Evolutionary conservation across 192 early-diverging fungal genomes (phyloP).

Genomic region (Kappamyces sp.): DNA sequence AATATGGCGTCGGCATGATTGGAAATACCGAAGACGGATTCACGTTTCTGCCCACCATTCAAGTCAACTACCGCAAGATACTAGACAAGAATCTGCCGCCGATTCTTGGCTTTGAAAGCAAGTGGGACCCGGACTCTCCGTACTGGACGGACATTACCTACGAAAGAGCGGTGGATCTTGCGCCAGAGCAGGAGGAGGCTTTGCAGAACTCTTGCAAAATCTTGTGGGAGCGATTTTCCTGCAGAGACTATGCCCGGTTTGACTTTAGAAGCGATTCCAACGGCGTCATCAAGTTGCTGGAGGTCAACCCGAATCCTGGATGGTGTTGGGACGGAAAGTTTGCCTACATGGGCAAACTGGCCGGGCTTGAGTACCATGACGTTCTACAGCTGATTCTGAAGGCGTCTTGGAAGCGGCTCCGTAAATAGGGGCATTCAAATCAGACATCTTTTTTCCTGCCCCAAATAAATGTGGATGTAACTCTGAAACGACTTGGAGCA

Average conservation of each 20-base stretch:
- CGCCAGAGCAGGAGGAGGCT: conserved; percentile 10
- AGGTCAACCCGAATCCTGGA: conserved; percentile 54
- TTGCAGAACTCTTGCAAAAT: conserved; percentile 31
- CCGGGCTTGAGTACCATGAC: conserved; percentile 34
- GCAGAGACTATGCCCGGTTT: conserved; percentile 49
- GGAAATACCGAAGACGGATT: conserved; percentile 48
- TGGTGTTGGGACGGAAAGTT: conserved; percentile 60
- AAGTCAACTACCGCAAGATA: conserved; percentile 50
- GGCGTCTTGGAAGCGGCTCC: conserved; percentile 29
- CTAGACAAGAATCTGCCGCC: conserved; percentile 32
- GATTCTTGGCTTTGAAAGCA: conserved; percentile 52
- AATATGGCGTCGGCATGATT: conserved; percentile 51
- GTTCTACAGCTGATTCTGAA: conserved; percentile 41
- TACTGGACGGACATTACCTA: conserved; percentile 50
- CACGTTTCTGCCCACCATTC: conserved; percentile 47
- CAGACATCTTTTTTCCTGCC: too few species aligned
- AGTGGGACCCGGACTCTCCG: conserved; percentile 52
- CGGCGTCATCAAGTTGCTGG: conserved; percentile 44
- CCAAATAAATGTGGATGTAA: too few species aligned
- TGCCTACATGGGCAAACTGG: conserved; percentile 49
- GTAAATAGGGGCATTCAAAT: background rate
- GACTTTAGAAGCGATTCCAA: conserved; percentile 34
- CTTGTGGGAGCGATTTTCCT: conserved; percentile 46
- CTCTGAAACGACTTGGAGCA: too few species aligned
- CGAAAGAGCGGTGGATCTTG: conserved; percentile 27